These are phyloP conservation scores for Oehlia diaphana DNA, from an alignment of 192 early-diverging fungal genomes.

Conservation along the genomic window DNA sequence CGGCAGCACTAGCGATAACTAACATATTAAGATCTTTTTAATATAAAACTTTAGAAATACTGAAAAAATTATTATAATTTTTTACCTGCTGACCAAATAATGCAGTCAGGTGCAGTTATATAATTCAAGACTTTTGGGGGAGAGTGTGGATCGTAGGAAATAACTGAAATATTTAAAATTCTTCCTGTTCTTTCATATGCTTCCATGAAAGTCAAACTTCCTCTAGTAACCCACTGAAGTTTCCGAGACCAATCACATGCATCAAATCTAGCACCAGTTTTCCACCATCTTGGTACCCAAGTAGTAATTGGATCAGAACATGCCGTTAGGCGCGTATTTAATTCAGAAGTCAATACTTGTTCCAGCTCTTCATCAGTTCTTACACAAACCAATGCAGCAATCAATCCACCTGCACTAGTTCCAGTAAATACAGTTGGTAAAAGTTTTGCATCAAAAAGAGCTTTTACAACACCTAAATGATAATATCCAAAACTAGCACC, in stretches of 20 bases:
- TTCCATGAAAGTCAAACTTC: slow-evolving; percentile 86
- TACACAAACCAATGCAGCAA: slow-evolving; percentile 68
- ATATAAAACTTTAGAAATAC: background rate
- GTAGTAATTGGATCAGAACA: slow-evolving; percentile 44
- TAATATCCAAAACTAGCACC: slow-evolving; percentile 74
- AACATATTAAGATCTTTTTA: too few relatives aligned
- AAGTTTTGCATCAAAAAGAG: slow-evolving; percentile 65
- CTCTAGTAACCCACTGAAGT: slow-evolving; percentile 67
- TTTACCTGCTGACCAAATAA: slow-evolving; percentile 78
- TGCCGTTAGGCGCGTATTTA: slow-evolving; percentile 53
- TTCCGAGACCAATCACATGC: slow-evolving; percentile 65
- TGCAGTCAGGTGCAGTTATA: slow-evolving; percentile 80
- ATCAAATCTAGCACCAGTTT: slow-evolving; percentile 57
- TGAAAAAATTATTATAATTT: background rate
- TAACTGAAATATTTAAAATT: slow-evolving; percentile 83
- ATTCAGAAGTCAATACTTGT: slow-evolving; percentile 56
- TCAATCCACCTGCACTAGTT: slow-evolving; percentile 63
- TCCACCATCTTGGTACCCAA: slow-evolving; percentile 42
- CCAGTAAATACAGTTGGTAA: slow-evolving; percentile 80
- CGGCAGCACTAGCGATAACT: slow-evolving; percentile 80
- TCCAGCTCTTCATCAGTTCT: slow-evolving; percentile 67
- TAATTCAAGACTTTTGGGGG: slow-evolving; percentile 87
- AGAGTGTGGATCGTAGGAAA: slow-evolving; percentile 69
- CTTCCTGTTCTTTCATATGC: slow-evolving; percentile 87
- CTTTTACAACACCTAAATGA: slow-evolving; percentile 70